Base-by-base conservation (phyloP, 2,329 filamentous ascomycete species). In the Proliferodiscus dingleyae region DNA sequence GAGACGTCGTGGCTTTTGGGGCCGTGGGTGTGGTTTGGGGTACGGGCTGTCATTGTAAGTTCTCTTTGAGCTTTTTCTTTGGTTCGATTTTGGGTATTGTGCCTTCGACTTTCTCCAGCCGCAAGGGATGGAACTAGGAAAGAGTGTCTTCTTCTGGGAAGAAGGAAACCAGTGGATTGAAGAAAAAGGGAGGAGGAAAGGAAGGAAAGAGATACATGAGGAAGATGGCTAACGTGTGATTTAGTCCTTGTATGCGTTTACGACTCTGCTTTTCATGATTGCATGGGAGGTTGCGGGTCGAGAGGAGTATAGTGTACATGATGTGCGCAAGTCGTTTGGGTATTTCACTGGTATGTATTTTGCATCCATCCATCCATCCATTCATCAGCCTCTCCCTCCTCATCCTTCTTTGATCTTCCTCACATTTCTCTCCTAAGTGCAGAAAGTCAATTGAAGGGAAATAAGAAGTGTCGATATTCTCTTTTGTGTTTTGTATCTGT, bases 1-100 rank as follows among this genome's bases (percentile, higher is more conserved):
- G 79, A 81, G 64, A 93, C 87, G 13, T 94, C 87, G 11, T 94
- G 87, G 87, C 65, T 90, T 7, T 66, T 94, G n/a, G 66, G 80
- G 19, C 85, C 87, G 0, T 74, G 74, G 57, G 58, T 74, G 1
- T 72, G 91, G 38, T 81, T 80, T 54, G 67, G 63, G 42, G 61
- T 77, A 41, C 80, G 83, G 51, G 75, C 75, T 39, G 48, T 71
- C 32, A 71, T 81, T 60, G 71, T 77, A 65, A 58, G 71, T 73
- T 16, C 51, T 33, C 9, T 21, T 18, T 10, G 5, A 10, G 3
- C 1, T 34, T 10, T 7, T 34, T 18, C 16, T 34, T 18, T 2
- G 2, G 10, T 18, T 11, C 18, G 2, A n/a, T 32, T 5, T 11
- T n/a, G 29, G 11, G 29, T n/a, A 2, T 15, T 15, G 2, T 11